These are phyloP conservation scores for Claviceps digitariae DNA, from an alignment of 2,329 filamentous ascomycete genomes.

Conservation along the genomic window DNA sequence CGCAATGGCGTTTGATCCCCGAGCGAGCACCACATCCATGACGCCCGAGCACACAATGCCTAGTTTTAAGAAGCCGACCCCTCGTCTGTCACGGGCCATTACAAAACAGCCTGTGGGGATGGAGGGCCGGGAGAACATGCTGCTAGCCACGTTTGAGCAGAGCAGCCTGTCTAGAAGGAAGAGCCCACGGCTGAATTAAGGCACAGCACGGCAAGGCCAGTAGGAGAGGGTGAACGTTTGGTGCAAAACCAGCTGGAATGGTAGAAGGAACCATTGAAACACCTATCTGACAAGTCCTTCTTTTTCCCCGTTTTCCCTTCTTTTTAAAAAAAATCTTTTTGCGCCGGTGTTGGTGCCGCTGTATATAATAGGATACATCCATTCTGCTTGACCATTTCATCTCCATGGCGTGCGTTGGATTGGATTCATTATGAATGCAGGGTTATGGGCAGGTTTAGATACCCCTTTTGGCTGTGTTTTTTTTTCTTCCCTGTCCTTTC, in stretches of 20 bases:
- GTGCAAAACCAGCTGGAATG: too few species aligned
- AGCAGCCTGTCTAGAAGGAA: slow-evolving; percentile 37
- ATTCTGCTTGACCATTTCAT: neutral
- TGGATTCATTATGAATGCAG: neutral
- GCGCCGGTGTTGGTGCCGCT: neutral
- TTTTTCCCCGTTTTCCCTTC: neutral
- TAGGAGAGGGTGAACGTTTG: neutral
- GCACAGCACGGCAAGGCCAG: neutral
- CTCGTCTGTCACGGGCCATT: slow-evolving; percentile 20
- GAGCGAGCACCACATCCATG: slow-evolving; percentile 27
- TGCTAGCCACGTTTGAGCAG: slow-evolving; percentile 30
- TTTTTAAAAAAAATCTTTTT: too few species aligned
- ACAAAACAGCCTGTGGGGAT: slow-evolving; percentile 17
- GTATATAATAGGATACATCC: neutral
- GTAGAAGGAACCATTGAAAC: too few species aligned
- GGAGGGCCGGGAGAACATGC: slow-evolving; percentile 40
- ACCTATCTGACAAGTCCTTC: too few species aligned
- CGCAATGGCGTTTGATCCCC: slow-evolving; percentile 27
- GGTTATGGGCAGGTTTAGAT: slow-evolving; percentile 6
- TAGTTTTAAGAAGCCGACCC: slow-evolving; percentile 29
- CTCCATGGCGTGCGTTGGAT: slow-evolving; percentile 1
- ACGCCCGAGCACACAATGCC: slow-evolving; percentile 31
- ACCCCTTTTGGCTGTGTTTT: slow-evolving; percentile 3
- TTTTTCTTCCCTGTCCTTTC: neutral
- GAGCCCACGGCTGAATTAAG: slow-evolving; percentile 35